Evolutionary conservation across 2,329 filamentous ascomycete genomes (phyloP), one percentile per base, ranked within the genome.

Genomic region (Fonsecaea nubica): DNA sequence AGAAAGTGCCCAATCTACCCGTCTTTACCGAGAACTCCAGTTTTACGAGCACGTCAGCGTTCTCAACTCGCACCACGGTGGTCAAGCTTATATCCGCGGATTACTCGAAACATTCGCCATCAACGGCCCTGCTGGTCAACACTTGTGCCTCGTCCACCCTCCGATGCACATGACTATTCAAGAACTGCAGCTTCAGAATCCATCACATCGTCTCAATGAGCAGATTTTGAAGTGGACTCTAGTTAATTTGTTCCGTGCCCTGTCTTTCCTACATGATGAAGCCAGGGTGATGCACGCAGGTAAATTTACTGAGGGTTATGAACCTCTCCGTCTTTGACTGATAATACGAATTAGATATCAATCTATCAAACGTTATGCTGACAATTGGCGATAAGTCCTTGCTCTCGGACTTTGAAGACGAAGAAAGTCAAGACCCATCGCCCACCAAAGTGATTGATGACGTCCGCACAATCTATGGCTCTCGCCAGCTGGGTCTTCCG

Each of bases 101-200:
- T 67, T 80, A 21, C 72, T 76, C 15, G 76, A 79, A 53, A 69
- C 74, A 1, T 80, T 81, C 64, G 54, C 76, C 21, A 42, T 80
- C 32, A 42, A 73, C 8, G 74, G 75, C 1, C 73, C 74, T 8
- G 36, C 73, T 25, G 74, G 76, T 15, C 71, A 72, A 38, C 76
- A 80, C 70, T 68, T 63, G 53, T 80, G 77, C 50, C 74, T 80
- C 5, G 75, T 80, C 6, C 77, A 69, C 71, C 62, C 53, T 4
- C 53, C 53, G 6, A 32, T 56, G 53, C 53, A 56, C 4, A 56
- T 56, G 53, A 56, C 42, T 30, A 33, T 62, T 63, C 66, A 67
- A 38, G 63, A 68, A 45, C 35, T 68, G 9, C 54, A 58, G 50
- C 6, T 4, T 10, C 52, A 18, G 12, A 61, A 62, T 35, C 48